Evolutionary conservation across 768 basidiomycete genomes (phyloP), one percentile per base, ranked within the genome.

Genomic region (Mycena metata): DNA sequence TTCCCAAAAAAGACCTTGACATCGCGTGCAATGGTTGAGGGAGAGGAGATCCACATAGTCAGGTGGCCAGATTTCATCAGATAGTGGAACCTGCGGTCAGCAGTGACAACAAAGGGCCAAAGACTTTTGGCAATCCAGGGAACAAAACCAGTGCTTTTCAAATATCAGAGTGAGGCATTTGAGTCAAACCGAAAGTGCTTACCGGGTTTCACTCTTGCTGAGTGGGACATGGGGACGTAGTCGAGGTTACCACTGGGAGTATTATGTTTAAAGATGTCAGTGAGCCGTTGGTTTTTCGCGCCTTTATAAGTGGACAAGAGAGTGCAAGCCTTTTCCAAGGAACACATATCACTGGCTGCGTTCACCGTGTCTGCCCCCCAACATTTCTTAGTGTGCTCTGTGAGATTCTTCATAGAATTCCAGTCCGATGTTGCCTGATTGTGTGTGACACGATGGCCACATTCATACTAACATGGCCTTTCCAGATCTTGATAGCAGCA

Each of bases 1-100:
- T 60, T 64, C 9, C 52, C 58, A 59, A 75, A 77, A 30, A 75
- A 62, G 5, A 54, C 30, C 26, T 66, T n/a, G n/a, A n/a, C 72
- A 51, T 77, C 74, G 11, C 66, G 66, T 15, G 74, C 57, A 21
- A 77, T 70, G 3, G 75, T 76, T 8, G 47, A 49, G 3, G 71
- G 64, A 12, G 69, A 72, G 1, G 74, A 75, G 59, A 78, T 60
- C 30, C 69, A 76, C 30, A 70, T 61, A 35, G 64, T 52, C 0
- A 72, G 77, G 23, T 74, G 50, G 11, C 77, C 76, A 8, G 73
- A 73, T 50, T 75, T 77, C 76, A 76, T 78, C 23, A 76, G 55
- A 35, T 45, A 39, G 26, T 66, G 66, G 57, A 75, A 77, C 3
- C 68, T 73, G 17, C 68, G 63, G 51, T 78, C 73, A 3, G 59